A percentile compares a stretch with the other conserved stretches of the same genome.
These are phyloP conservation scores for Zalaria obscura DNA, from an alignment of 2,329 filamentous ascomycete genomes.

Conservation along the genomic window DNA sequence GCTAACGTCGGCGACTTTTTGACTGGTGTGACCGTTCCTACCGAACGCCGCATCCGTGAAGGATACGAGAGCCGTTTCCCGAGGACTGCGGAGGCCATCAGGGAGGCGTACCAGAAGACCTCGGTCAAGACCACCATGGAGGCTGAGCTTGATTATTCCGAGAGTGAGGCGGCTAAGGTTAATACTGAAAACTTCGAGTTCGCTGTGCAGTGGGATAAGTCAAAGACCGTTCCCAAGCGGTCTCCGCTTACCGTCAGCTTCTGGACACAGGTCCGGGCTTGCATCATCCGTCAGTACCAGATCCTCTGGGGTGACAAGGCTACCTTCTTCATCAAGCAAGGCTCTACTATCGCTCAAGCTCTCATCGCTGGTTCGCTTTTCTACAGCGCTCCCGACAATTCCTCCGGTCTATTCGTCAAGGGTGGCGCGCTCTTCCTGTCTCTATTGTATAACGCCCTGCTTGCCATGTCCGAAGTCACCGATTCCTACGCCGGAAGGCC, in stretches of 20 bases:
- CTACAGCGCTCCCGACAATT: constrained; percentile 45
- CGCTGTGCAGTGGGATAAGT: constrained; percentile 39
- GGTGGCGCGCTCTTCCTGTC: constrained; percentile 51
- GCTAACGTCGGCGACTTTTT: constrained; percentile 53
- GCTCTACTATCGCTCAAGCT: constrained; percentile 42
- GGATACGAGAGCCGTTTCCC: constrained; percentile 31
- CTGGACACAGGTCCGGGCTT: constrained; percentile 39
- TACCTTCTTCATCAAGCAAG: constrained; percentile 49
- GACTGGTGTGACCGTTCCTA: constrained; percentile 48
- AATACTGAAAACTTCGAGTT: constrained; percentile 41
- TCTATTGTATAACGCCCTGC: constrained; percentile 46
- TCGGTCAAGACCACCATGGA: constrained; percentile 36
- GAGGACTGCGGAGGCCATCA: constrained; percentile 29
- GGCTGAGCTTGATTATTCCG: constrained; percentile 43
- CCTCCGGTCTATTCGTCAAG: constrained; percentile 49
- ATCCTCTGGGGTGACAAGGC: constrained; percentile 51
- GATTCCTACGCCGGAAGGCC: constrained; percentile 32
- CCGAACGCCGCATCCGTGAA: constrained; percentile 28
- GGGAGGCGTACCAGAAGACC: constrained; percentile 37
- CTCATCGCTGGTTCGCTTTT: constrained; percentile 53
- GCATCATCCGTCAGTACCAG: constrained; percentile 47
- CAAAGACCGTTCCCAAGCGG: constrained; percentile 35
- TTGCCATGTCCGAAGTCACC: constrained; percentile 53
- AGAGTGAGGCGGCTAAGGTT: constrained; percentile 31
- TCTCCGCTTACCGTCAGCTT: constrained; percentile 46